Evolutionary conservation across 768 basidiomycete species (phyloP), one percentile per base, ranked within the genome.

Genomic region (Chalciporus chontae): DNA sequence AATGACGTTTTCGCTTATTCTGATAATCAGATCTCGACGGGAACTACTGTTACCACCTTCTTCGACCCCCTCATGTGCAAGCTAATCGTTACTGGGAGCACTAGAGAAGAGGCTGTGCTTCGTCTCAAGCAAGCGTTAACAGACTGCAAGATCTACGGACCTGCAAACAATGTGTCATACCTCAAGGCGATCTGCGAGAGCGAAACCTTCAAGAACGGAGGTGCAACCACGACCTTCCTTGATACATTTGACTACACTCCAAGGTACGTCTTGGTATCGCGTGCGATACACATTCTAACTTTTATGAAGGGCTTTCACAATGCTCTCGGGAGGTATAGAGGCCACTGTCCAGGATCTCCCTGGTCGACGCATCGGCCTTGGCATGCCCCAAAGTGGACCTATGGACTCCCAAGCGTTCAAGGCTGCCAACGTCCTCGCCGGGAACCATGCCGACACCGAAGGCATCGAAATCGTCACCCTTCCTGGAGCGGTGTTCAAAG

Each of bases 1-100:
- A 8, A 8, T 9, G 13, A 27, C 11, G 8, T 26, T 40, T 4
- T 18, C 27, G 38, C 24, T 47, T 36, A 52, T 38, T 8, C 31
- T 9, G 17, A 51, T 39, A 38, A 44, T 26, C 18, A 77, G 77
- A 63, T 79, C 24, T 73, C 76, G 5, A 78, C 75, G 1, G 80
- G 81, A 18, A 77, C 76, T 5, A 63, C 63, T 4, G 56, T 84
- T 9, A 80, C 78, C 4, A 73, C 77, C 0, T 75, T 73, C 51
- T 84, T 79, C 55, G 83, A 84, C 48, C 79, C 81, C 1, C 69
- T 84, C 0, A 67, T 84, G 4, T 77, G 73, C 58, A 88, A 88
- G 63, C 54, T 86, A 10, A 73, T 87, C 17, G 80, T 81, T 4
- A 69, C 71, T 2, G 83, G 74, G 0, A 14, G 59, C 1, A 71